Evolutionary conservation across 192 early-diverging fungal species (phyloP).

Genomic region (Chytriomyces sp.): DNA sequence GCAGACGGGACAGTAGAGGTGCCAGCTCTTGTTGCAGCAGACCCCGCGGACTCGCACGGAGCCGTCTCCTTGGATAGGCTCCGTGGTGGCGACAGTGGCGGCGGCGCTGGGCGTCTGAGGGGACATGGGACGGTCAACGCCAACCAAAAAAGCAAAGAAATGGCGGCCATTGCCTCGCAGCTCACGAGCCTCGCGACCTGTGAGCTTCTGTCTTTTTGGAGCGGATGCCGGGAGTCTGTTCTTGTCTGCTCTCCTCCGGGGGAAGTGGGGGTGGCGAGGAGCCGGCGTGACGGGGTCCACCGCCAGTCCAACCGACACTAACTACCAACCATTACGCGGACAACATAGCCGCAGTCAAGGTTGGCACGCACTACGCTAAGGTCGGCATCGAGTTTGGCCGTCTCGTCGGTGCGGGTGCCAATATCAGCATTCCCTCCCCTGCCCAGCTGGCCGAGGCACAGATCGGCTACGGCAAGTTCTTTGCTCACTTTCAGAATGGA

Average conservation of each 20-base stretch:
- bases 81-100: too few species aligned
- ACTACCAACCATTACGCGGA: not conserved
- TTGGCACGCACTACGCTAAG: constrained; percentile 48
- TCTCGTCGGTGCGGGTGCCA: constrained; percentile 44
- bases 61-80: too few species aligned
- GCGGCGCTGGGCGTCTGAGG: too few species aligned
- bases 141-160: constrained; percentile 10
- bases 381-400: constrained; percentile 49
- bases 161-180: constrained; percentile 2
- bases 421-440: constrained; percentile 35
- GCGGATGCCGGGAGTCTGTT: too few species aligned
- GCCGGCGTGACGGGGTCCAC: too few species aligned
- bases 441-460: constrained; percentile 43
- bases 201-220: too few species aligned
- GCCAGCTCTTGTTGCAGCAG: too few species aligned
- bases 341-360: constrained; percentile 34
- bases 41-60: too few species aligned
- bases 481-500: constrained; percentile 46
- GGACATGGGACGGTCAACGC: too few species aligned
- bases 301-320: not conserved
- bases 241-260: too few species aligned
- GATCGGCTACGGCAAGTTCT: constrained; percentile 45
- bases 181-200: constrained; percentile 3
- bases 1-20: constrained; percentile 17
- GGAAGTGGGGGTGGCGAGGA: too few species aligned